Conservation (phyloP, 2,329 filamentous ascomycete genomes). For the Calonectria pteridis region DNA sequence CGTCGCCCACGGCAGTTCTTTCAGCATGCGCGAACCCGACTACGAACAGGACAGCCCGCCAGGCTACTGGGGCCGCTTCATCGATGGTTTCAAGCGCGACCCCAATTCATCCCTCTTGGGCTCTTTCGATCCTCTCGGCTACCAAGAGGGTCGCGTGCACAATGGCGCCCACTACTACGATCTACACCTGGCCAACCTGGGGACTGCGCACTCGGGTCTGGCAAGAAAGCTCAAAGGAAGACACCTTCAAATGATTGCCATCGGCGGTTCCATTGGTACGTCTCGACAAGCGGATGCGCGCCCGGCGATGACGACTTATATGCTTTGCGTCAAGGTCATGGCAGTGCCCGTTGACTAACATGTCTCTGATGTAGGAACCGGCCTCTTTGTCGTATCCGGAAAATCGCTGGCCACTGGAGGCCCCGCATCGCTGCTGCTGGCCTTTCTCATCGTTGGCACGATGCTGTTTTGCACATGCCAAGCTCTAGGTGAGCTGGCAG, state of each 20-base stretch:
- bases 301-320: background rate
- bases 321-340: background rate
- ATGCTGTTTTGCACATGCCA: constrained; percentile 96
- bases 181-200: constrained; percentile 70
- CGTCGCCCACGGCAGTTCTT: constrained; percentile 61
- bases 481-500: constrained; percentile 90
- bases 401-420: constrained; percentile 78
- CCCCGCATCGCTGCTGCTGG: constrained; percentile 81
- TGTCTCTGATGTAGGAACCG: constrained; percentile 69
- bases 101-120: constrained; percentile 61
- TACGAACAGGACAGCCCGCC: constrained; percentile 55
- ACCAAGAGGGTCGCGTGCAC: constrained; percentile 49
- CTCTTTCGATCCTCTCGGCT: constrained; percentile 56
- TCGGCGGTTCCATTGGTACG: constrained; percentile 88
- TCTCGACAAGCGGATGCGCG: background rate
- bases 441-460: constrained; percentile 82
- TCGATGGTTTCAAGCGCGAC: constrained; percentile 75
- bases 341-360: constrained; percentile 24
- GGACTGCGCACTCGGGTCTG: constrained; percentile 82
- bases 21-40: constrained; percentile 64
- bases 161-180: constrained; percentile 66
- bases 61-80: constrained; percentile 56
- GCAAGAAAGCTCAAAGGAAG: constrained; percentile 83
- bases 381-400: constrained; percentile 88
- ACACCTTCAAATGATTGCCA: constrained; percentile 98